phyloP scores from a whole-genome alignment of 208 protist genomes.

The Acanthamoeba triangularis region DNA sequence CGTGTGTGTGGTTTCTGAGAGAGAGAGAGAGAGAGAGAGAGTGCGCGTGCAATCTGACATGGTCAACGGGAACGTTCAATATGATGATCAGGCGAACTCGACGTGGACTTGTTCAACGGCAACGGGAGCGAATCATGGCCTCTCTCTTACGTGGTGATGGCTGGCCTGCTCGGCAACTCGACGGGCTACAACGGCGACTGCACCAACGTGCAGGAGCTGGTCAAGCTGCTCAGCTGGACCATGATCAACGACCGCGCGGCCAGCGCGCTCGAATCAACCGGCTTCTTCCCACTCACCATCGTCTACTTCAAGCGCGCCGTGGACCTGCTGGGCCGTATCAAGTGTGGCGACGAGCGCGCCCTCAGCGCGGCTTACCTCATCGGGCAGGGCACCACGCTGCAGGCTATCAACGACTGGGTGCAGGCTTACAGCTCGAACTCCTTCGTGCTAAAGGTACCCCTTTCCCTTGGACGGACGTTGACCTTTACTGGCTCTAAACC shows the following conservation, averaged over 20 bases:
- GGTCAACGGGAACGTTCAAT: too few species aligned
- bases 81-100: not conserved
- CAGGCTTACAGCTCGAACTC: not conserved
- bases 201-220: not conserved
- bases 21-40: too few species aligned
- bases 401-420: not conserved
- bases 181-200: not conserved
- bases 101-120: not conserved
- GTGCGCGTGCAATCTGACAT: too few species aligned
- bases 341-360: not conserved
- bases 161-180: not conserved
- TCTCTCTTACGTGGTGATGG: not conserved
- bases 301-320: not conserved
- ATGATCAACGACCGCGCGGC: not conserved
- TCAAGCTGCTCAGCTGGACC: not conserved
- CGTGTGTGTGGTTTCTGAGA: too few species aligned
- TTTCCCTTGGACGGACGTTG: not conserved
- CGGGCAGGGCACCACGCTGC: not conserved
- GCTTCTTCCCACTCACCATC: not conserved
- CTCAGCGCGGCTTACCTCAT: not conserved
- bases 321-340: not conserved
- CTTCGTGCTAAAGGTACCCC: not conserved
- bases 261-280: not conserved
- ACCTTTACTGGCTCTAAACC: not conserved
- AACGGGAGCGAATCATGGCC: not conserved